phyloP scores from a whole-genome alignment of 345 rosid genomes.

The Toxicodendron radicans region DNA sequence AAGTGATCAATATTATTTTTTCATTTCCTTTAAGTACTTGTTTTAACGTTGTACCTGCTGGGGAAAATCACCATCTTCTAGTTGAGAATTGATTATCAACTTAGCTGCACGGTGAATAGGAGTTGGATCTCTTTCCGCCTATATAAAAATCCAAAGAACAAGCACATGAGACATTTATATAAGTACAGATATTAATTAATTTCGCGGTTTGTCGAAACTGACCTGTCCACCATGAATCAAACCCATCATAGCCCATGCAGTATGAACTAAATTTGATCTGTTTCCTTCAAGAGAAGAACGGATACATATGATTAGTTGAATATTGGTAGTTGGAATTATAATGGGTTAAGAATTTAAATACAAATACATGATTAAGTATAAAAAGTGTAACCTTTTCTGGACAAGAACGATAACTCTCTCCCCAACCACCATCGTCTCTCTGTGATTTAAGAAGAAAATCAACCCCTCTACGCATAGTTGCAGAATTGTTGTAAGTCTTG shows the following conservation, averaged over 20 bases:
- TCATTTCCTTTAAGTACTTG: no score
- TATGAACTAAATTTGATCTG: slow-evolving; percentile 44
- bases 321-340: no score
- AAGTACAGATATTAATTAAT: not conserved
- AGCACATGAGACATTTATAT: not conserved
- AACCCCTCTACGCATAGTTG: slow-evolving; percentile 38
- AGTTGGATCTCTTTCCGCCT: not conserved
- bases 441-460: slow-evolving; percentile 47
- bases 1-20: no score
- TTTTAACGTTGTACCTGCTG: not conserved
- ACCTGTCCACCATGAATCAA: slow-evolving; percentile 51
- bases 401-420: slow-evolving; percentile 56
- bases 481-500: slow-evolving; percentile 35
- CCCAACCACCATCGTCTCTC: slow-evolving; percentile 52
- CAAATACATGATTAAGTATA: no score
- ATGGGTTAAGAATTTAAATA: no score
- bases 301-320: not conserved
- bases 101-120: not conserved
- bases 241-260: slow-evolving; percentile 46
- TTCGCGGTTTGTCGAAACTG: not conserved
- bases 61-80: not conserved
- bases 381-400: slow-evolving; percentile 39
- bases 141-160: not conserved
- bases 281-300: slow-evolving; percentile 28
- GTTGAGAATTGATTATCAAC: no score